Percentiles rank a stretch among this genome's conserved stretches.
Evolutionary conservation across 192 early-diverging fungal genomes (phyloP).

Genomic region (Podila epicladia): DNA sequence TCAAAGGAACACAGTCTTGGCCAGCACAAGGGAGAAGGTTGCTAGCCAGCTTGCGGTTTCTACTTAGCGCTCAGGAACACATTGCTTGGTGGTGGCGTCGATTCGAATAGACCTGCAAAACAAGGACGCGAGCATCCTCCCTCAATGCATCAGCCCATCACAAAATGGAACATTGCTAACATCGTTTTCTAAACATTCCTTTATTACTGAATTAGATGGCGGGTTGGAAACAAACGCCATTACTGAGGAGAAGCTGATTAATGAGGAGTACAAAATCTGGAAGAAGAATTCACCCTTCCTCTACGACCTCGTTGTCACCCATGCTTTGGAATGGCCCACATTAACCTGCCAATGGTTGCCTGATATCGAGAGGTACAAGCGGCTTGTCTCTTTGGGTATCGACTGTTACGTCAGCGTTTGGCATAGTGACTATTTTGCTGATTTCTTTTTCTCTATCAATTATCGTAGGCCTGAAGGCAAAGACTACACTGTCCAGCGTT

Average conservation of each 20-base stretch:
- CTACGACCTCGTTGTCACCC: conserved; percentile 97
- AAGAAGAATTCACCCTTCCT: conserved; percentile 99
- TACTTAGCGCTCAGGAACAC: neutral
- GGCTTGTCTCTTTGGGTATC: neutral
- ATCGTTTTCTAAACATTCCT: neutral
- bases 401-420: neutral
- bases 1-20: neutral
- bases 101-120: no score
- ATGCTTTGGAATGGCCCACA: conserved; percentile 99
- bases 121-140: no score
- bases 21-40: no score
- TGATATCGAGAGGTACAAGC: conserved; percentile 81
- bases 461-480: conserved; percentile 83
- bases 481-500: conserved; percentile 88
- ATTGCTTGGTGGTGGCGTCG: neutral
- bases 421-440: neutral
- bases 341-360: conserved; percentile 98
- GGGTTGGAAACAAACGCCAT: conserved; percentile 51
- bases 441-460: neutral
- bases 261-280: conserved; percentile 99
- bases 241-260: conserved; percentile 85
- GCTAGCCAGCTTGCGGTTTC: neutral
- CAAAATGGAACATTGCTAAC: neutral
- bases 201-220: conserved; percentile 21
- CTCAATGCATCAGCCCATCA: neutral